A percentile compares a stretch with the other conserved stretches of the same genome.
Conservation (phyloP, 805 yeast species). For the Pichia membranifaciens region DNA sequence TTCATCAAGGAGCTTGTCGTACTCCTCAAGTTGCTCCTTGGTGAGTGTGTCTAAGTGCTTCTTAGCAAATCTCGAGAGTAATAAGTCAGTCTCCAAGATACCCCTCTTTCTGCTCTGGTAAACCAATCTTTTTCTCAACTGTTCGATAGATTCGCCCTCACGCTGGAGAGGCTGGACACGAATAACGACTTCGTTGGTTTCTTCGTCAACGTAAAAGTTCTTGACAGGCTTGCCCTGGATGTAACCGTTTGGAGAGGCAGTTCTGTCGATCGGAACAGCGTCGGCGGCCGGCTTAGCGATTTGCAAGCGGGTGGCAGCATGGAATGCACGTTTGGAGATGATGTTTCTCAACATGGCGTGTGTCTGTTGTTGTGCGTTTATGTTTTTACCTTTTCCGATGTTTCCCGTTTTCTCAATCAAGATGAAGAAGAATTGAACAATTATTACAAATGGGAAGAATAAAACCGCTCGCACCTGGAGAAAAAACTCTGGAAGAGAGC, state of each 20-base stretch:
- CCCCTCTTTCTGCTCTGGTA: constrained; percentile 96
- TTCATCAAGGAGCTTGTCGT: constrained; percentile 79
- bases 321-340: constrained; percentile 2
- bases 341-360: constrained; percentile 2
- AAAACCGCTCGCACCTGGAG: too few species aligned
- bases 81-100: constrained; percentile 84
- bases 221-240: constrained; percentile 20
- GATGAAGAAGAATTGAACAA: too few species aligned
- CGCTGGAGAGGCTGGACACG: constrained; percentile 78
- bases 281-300: constrained; percentile 11
- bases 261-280: constrained; percentile 9
- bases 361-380: too few species aligned
- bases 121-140: constrained; percentile 77
- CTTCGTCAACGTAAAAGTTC: constrained; percentile 24
- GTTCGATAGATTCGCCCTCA: constrained; percentile 61
- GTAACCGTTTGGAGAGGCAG: constrained; percentile 14
- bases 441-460: too few species aligned
- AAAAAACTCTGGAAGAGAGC: neutral
- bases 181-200: constrained; percentile 43
- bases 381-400: neutral
- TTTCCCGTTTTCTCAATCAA: too few species aligned
- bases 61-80: constrained; percentile 81
- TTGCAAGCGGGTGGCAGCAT: neutral
- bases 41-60: constrained; percentile 55
- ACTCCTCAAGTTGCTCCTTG: constrained; percentile 70